Evolutionary conservation across 345 rosid genomes (phyloP).

Genomic region (Melaleuca alternifolia): DNA sequence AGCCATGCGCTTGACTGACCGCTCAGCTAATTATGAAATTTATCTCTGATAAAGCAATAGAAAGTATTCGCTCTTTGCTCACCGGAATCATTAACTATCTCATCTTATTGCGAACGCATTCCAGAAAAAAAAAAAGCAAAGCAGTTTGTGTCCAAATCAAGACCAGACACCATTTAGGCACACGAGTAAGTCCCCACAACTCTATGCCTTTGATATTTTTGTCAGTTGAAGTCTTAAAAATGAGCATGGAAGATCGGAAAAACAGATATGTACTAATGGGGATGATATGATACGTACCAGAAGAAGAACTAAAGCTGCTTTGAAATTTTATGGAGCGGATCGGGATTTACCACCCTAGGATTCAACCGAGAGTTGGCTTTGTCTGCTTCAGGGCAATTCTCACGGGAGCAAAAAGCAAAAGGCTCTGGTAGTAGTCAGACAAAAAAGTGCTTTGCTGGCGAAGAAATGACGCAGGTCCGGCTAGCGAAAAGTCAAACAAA

Average conservation of each 20-base stretch:
- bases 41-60: neutral
- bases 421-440: no score
- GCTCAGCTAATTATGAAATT: neutral
- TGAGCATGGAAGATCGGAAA: neutral
- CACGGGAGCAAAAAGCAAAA: fast-evolving
- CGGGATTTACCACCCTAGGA: neutral
- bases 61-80: neutral
- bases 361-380: fast-evolving
- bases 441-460: no score
- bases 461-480: no score
- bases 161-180: no score
- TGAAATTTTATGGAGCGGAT: neutral
- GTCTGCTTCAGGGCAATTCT: neutral
- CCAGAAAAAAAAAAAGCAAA: fast-evolving
- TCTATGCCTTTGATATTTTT: no score
- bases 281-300: neutral
- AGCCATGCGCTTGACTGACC: no score
- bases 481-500: no score
- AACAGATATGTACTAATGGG: neutral
- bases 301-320: neutral
- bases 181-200: no score
- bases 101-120: neutral
- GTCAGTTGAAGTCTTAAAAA: neutral
- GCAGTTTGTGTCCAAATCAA: neutral
- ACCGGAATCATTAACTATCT: neutral